Evolutionary conservation across 257 asterid genomes (phyloP).

Genomic region (Nicotiana noctiflora): DNA sequence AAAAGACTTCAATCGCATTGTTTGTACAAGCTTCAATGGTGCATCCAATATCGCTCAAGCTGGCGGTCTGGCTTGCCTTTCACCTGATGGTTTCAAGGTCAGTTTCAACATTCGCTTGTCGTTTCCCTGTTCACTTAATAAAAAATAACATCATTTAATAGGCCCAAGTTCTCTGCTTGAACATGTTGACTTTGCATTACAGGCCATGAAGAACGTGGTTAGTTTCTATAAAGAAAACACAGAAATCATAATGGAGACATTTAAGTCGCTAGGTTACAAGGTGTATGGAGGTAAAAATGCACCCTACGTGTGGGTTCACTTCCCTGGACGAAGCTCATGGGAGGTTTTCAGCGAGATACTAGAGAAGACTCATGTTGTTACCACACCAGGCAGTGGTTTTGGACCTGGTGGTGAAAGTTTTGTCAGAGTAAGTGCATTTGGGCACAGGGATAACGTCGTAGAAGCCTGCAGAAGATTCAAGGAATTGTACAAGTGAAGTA

Average conservation of each 20-base stretch:
- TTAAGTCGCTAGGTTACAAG: constrained; percentile 76
- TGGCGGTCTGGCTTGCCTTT: constrained; percentile 87
- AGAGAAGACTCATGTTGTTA: constrained; percentile 90
- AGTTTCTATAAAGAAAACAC: constrained; percentile 97
- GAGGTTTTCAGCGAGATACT: constrained; percentile 90
- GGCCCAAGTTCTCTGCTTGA: neutral
- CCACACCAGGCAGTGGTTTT: constrained; percentile 96
- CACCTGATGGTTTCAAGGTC: constrained; percentile 85
- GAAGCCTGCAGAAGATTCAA: constrained; percentile 96
- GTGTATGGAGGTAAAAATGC: constrained; percentile 96
- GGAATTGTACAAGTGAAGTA: constrained; percentile 65
- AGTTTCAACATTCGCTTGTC: constrained; percentile 4
- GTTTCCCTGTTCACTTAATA: neutral
- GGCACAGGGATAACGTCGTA: constrained; percentile 78
- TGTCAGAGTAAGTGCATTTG: constrained; percentile 86
- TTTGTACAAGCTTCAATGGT: constrained; percentile 88
- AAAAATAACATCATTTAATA: neutral
- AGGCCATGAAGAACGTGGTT: constrained; percentile 91
- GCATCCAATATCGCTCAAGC: constrained; percentile 97
- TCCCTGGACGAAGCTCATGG: constrained; percentile 92
- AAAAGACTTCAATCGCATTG: constrained; percentile 94
- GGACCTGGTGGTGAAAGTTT: constrained; percentile 98
- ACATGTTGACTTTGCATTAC: constrained; percentile 19
- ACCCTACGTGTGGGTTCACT: constrained; percentile 91
- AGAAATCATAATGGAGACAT: constrained; percentile 67